phyloP scores from a whole-genome alignment of 2,329 filamentous ascomycete genomes.

The Fusarium scirpi region DNA sequence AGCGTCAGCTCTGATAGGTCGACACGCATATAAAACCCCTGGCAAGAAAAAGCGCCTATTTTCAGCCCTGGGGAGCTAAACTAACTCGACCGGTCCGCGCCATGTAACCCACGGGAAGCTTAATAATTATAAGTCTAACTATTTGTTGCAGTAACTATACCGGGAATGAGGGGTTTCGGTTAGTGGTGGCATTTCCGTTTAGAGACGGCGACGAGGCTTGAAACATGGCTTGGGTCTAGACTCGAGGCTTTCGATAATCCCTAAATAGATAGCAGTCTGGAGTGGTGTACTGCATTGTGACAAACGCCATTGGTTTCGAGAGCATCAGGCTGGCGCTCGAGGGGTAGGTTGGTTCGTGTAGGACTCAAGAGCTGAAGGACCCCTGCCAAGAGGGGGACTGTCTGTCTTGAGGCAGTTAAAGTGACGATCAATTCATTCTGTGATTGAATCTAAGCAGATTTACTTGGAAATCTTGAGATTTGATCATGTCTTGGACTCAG shows the following conservation, averaged over 20 bases:
- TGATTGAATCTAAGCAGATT: background rate
- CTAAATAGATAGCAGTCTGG: constrained; percentile 3
- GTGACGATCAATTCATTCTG: background rate
- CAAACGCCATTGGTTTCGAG: constrained; percentile 18
- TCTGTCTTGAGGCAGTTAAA: constrained; percentile 17
- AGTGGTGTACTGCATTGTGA: background rate
- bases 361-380: constrained; percentile 1
- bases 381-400: background rate
- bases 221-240: constrained; percentile 44
- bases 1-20: constrained; percentile 4
- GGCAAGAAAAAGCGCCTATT: constrained; percentile 2
- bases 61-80: constrained; percentile 37
- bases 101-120: constrained; percentile 31
- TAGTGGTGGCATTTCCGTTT: constrained; percentile 20
- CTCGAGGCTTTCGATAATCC: constrained; percentile 8
- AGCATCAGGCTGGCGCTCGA: background rate
- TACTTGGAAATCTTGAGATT: background rate
- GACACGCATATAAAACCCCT: constrained; percentile 16
- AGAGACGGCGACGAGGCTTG: constrained; percentile 26
- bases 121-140: constrained; percentile 13
- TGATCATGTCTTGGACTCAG: constrained; percentile 47
- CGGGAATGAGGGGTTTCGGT: constrained; percentile 7
- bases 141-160: no score
- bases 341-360: background rate
- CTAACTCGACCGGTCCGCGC: constrained; percentile 19